Conservation (phyloP, 257 asterid species). For the Solanum neorickii region DNA sequence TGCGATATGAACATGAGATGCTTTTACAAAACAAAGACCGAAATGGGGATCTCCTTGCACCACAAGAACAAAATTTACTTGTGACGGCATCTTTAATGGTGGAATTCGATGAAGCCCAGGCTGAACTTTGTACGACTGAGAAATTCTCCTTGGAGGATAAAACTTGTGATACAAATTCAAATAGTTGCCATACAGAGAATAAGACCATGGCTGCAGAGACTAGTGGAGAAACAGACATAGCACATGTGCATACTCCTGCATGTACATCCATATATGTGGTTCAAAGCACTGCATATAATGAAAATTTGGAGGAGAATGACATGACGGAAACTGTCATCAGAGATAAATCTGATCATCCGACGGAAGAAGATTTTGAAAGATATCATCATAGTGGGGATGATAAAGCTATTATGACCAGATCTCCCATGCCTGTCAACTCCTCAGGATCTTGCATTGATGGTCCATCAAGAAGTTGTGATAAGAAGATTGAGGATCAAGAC, state of each 20-base stretch:
- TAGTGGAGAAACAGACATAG: constrained; percentile 7
- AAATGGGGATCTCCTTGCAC: constrained; percentile 4
- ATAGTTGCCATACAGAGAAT: constrained; percentile 1
- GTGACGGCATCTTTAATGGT: constrained; percentile 4
- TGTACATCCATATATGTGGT: constrained; percentile 6
- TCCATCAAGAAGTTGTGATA: neutral
- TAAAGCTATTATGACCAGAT: constrained; percentile 10
- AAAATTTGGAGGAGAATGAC: constrained; percentile 12
- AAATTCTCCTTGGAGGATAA: neutral
- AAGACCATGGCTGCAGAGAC: constrained; percentile 8
- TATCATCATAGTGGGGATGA: constrained; percentile 1
- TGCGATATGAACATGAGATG: constrained; percentile 8
- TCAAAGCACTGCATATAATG: constrained; percentile 7
- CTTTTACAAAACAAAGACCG: neutral
- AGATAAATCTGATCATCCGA: constrained; percentile 9
- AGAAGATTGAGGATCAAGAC: constrained; percentile 10
- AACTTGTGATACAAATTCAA: constrained; percentile 7
- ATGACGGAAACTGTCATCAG: constrained; percentile 1
- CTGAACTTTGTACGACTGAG: neutral
- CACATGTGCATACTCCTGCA: constrained; percentile 10
- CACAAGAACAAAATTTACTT: constrained; percentile 13
- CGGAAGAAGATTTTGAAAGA: constrained; percentile 12
- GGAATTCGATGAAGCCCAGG: constrained; percentile 13
- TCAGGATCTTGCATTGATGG: constrained; percentile 15
- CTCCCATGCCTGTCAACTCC: constrained; percentile 9